Evolutionary conservation across 1,139 yeast species (phyloP), one percentile per base, ranked within the genome.

Genomic region (Kodamaea sp.): DNA sequence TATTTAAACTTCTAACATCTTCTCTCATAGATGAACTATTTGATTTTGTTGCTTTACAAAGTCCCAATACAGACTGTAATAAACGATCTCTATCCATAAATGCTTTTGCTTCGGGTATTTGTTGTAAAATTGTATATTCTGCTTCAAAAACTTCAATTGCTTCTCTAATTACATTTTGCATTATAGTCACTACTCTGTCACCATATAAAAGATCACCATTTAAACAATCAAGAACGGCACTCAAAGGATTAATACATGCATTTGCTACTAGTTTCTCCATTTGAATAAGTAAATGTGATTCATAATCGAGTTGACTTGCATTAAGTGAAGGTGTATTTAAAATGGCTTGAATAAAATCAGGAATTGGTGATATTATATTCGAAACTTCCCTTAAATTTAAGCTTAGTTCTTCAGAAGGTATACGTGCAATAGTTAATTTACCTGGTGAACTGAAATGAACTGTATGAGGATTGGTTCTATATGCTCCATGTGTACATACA

Each of bases 21-120:
- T 85, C 88, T 51, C 95, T 73, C 97, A 90, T 92, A 2, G 96
- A 86, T 7, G 94, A 80, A 38, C 84, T 78, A 61, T 89, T 92
- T 34, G 69, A 59, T 0, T 75, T 71, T 22, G 82, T 73, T 28
- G 53, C 36, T 42, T 70, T 60, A 30, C 79, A 65, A 8, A 76
- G 74, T 4, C 72, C 67, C 12, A 65, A 45, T 6, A 83, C 83
- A 3, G 70, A 58, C 24, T 67, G 58, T 15, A 75, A 53, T 46
- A 85, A 60, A 11, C 77, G 53, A 2, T 68, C 65, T 1, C 64
- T 61, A 42, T 71, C 63, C 31, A 84, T 56, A 26, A 49, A 57
- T 35, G 67, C 54, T 24, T 53, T 48, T 2, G 73, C 63, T 41
- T 67, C 70, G 0, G 76, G 71, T 2, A 63, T 50, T 2, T 43